Base-by-base conservation (phyloP, 83 land plant species). In the Picea abies region DNA sequence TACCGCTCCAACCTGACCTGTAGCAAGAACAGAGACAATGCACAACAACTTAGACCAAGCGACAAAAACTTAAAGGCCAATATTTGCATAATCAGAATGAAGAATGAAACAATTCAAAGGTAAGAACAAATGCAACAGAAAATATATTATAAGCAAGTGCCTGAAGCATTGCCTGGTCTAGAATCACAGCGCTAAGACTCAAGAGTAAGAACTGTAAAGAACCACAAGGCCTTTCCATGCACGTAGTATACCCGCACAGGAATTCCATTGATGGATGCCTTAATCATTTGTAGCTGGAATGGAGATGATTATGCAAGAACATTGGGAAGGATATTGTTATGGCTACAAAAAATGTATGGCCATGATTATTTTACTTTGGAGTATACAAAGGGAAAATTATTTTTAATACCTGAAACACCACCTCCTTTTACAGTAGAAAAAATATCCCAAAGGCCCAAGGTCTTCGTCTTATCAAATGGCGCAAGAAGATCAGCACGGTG, bases 1-100 rank as follows among this genome's bases (percentile, higher is more conserved):
- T 58, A 97, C 76, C n/a, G 99, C 99, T 63, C 99, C 98, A 37
- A 91, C 96, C 89, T 97, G 99, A 81, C 99, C 99, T 97, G 92
- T 72, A 85, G 14, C n/a, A 20, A 69, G 1, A 67, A 32, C 7
- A 69, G 44, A 79, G 4, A 68, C n/a, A 67, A 58, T 23, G 58
- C 19, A 7, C 56, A n/a, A 7, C 56, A n/a, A 47, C 32, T 32
- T 25, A 76, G 29, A 41, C 83, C 44, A 52, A 78, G 14, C 32
- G 52, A n/a, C 35, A 82, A 81, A 82, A n/a, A 23, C 9, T 23
- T 23, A 15, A 19, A 20, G 3, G 9, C n/a, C 29, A 71, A 71
- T 39, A 75, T 7, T 17, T 26, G 29, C 79, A 69, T n/a, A 35
- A 76, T 16, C 23, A 56, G 6, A 39, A 49, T 49, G 52, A 49